Conservation (phyloP, 805 yeast genomes). For the Danielia oregonensis region DNA sequence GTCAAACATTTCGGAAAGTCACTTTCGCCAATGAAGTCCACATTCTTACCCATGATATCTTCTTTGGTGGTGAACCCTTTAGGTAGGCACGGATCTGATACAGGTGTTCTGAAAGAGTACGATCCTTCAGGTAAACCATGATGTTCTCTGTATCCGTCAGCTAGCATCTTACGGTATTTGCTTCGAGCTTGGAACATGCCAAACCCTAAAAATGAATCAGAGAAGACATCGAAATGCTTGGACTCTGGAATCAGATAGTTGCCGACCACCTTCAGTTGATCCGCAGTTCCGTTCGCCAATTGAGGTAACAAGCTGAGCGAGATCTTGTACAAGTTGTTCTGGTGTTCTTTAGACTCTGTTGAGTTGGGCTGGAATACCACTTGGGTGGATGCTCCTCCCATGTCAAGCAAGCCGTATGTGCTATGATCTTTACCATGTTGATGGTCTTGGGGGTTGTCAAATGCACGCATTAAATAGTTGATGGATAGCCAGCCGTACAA, state of each 20-base stretch:
- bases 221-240: slow-evolving; percentile 41
- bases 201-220: slow-evolving; percentile 56
- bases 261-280: neutral
- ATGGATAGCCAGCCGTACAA: slow-evolving; percentile 64
- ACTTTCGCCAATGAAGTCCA: slow-evolving; percentile 49
- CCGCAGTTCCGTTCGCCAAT: slow-evolving; percentile 10
- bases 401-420: slow-evolving; percentile 55
- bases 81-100: slow-evolving; percentile 59
- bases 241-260: slow-evolving; percentile 15
- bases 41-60: slow-evolving; percentile 21
- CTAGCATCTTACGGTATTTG: slow-evolving; percentile 40
- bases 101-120: slow-evolving; percentile 23
- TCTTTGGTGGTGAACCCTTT: slow-evolving; percentile 32
- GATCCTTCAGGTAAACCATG: slow-evolving; percentile 12
- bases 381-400: slow-evolving; percentile 68
- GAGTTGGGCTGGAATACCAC: slow-evolving; percentile 58
- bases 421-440: slow-evolving; percentile 42
- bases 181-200: slow-evolving; percentile 57
- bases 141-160: slow-evolving; percentile 17
- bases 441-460: slow-evolving; percentile 34
- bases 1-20: slow-evolving; percentile 46
- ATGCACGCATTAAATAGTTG: slow-evolving; percentile 50
- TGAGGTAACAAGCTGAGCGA: slow-evolving; percentile 35
- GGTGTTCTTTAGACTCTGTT: slow-evolving; percentile 42
- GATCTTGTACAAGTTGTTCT: slow-evolving; percentile 43